Evolutionary conservation across 192 early-diverging fungal genomes (phyloP), one percentile per base, ranked within the genome.

Genomic region (Backusella tuberculispora): DNA sequence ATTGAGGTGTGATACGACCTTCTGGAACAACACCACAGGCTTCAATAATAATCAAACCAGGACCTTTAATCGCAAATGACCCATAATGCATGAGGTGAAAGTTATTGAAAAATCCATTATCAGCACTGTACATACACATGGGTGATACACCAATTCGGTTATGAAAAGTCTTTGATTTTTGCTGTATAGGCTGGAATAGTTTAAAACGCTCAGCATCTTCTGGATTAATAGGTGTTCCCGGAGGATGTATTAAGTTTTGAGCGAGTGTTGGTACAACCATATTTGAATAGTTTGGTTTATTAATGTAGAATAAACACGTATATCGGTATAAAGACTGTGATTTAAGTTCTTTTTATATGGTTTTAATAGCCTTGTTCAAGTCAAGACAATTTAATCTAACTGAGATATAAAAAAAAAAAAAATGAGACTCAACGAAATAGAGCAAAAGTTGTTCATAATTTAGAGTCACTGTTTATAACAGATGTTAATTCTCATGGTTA

Each of bases 1-100:
- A 92, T 53, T 87, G 76, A 21, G 95, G 93, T 7, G 92, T 85
- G 50, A 95, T 93, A 17, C 94, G 88, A 67, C 95, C 95, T 65
- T 93, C 85, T 26, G 93, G 88, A 0, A 79, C 66, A 6, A 97
- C 93, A 5, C 85, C 92, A 0, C 91, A 88, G 5, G 92, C 92
- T 73, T 98, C 96, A 60, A 94, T 81, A 40, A 96, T 85, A 64
- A 95, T 85, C 41, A 96, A 79, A 6, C 95, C 96, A 21, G 88
- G 89, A 40, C 95, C 96, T 44, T 89, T 84, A 66, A 92, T 73
- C 13, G 95, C 95, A 69, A 83, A 94, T 48, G 92, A 86, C 45
- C 92, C 88, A 29, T 79, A 80, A 78, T 89, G 88, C 15, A 80
- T 86, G 1, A 92, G 56, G 63, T 94, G 91, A 65, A 86, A 92